phyloP scores from a whole-genome alignment of 2,329 filamentous ascomycete species.

The Raffaelea albimanens region DNA sequence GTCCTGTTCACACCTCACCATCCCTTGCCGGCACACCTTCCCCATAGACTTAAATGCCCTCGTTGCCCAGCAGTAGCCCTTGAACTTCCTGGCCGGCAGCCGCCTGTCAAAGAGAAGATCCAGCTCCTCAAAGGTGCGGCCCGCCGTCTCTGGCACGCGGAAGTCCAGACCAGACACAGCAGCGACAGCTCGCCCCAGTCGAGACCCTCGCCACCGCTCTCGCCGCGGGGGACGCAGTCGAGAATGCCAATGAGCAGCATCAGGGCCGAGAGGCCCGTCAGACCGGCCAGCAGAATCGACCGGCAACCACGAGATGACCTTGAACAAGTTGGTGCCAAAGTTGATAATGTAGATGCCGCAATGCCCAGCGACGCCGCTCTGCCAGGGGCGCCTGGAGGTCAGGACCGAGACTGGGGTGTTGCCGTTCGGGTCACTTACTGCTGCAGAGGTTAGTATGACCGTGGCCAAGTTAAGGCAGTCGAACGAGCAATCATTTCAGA shows the following conservation, averaged over 20 bases:
- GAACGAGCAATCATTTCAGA: no score
- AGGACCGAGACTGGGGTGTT: no score
- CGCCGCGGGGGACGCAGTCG: conserved; percentile 18
- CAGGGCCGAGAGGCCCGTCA: conserved; percentile 17
- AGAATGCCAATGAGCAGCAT: conserved; percentile 27
- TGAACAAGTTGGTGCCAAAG: no score
- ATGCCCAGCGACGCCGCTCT: conserved; percentile 29
- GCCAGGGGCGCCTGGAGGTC: background rate
- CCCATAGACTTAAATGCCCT: no score
- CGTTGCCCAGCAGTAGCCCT: background rate
- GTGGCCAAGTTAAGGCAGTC: no score
- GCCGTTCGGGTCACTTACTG: no score
- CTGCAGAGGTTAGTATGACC: no score
- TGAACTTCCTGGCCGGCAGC: conserved; percentile 13
- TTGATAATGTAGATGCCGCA: conserved; percentile 10
- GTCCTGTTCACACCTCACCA: no score
- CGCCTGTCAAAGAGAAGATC: conserved; percentile 18
- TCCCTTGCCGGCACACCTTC: no score
- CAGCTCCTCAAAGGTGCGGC: conserved; percentile 8
- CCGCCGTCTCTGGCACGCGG: conserved; percentile 33
- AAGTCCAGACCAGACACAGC: conserved; percentile 37
- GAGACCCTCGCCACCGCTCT: conserved; percentile 28
- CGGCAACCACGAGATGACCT: background rate
- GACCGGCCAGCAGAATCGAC: conserved; percentile 18
- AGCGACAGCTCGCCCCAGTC: conserved; percentile 33